Base-by-base conservation (phyloP, 345 rosid genomes). In the Schrenkiella parvula region DNA sequence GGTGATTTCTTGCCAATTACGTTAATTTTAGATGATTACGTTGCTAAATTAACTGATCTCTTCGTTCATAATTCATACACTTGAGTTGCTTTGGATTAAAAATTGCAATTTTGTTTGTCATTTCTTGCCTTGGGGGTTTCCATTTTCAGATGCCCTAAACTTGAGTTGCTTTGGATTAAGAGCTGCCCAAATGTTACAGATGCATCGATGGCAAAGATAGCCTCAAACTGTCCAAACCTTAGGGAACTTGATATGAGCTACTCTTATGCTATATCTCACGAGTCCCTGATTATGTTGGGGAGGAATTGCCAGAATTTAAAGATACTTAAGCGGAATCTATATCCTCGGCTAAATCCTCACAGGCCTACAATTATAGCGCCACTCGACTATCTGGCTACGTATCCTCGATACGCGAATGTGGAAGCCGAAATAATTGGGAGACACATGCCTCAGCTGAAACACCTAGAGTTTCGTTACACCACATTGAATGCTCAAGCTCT, bases 191-290 rank as follows among this genome's bases (percentile, higher is more conserved):
- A 74, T 48, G 87, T 82, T 21, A 89, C 87, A 1, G 96, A 89
- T 73, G 84, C 81, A 38, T 86, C 92, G 5, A 78, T 89, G 78
- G 43, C 72, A 39, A 86, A 67, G 41, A 78, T 92, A 51, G 91
- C 95, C 0, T 74, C 73, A 29, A 78, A 74, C 6, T 92, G 88
- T 64, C 28, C 78, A 39, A 82, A 76, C 38, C 84, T 92, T 5
- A 77, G 59, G 10, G 92, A 88, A 55, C 80, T 89, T 29, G 87
- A 92, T 43, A 70, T 92, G 6, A 92, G 98, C 81, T 85, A 82
- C 78, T 89, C 96, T 76, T 83, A 84, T 37, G 81, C 83, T 57
- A 80, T 92, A 41, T 81, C 97, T 48, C 82, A 78, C 58, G 85
- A 84, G 71, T 87, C 98, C 57, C 66, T 92, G n/a, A 64, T 8